Evolutionary conservation across 352 stramenopile species (phyloP).

Genomic region (Globisporangium okanoganense): DNA sequence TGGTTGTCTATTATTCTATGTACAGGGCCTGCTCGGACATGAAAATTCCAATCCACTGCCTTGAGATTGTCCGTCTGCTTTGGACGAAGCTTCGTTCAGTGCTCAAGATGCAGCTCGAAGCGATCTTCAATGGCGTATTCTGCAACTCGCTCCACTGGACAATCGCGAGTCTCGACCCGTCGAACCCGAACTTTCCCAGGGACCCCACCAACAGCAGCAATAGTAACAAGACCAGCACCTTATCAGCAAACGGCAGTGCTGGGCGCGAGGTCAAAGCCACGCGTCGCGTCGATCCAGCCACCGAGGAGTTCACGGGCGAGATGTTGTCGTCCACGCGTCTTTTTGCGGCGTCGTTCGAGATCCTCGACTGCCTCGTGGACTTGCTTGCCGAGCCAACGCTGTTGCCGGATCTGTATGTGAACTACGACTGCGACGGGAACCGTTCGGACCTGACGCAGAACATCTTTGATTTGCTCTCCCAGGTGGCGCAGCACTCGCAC

Average conservation of each 20-base stretch:
- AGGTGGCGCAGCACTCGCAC: conserved; percentile 63
- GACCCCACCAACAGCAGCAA: conserved; percentile 15
- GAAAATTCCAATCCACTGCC: conserved; percentile 53
- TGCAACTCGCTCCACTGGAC: conserved; percentile 68
- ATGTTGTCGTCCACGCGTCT: conserved; percentile 45
- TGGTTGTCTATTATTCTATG: not conserved
- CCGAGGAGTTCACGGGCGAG: conserved; percentile 64
- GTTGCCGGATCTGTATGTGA: conserved; percentile 97
- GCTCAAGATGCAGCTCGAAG: conserved; percentile 82
- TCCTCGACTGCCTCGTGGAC: conserved; percentile 93
- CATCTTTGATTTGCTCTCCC: conserved; percentile 94
- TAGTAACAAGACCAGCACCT: conserved; percentile 15
- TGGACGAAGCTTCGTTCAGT: conserved; percentile 67
- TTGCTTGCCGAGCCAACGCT: conserved; percentile 94
- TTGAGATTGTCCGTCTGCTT: conserved; percentile 63
- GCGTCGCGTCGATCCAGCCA: conserved; percentile 37
- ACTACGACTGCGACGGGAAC: conserved; percentile 99
- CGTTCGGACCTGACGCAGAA: conserved; percentile 90
- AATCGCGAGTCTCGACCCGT: conserved; percentile 55
- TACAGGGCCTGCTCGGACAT: conserved; percentile 43
- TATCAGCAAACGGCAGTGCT: conserved; percentile 2
- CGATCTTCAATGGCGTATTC: conserved; percentile 69
- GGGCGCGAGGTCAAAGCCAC: not conserved
- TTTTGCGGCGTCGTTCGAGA: conserved; percentile 67
- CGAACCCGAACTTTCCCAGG: conserved; percentile 52